Evolutionary conservation across 2,329 filamentous ascomycete species (phyloP), one percentile per base, ranked within the genome.

Genomic region (Paramyrothecium sp.): DNA sequence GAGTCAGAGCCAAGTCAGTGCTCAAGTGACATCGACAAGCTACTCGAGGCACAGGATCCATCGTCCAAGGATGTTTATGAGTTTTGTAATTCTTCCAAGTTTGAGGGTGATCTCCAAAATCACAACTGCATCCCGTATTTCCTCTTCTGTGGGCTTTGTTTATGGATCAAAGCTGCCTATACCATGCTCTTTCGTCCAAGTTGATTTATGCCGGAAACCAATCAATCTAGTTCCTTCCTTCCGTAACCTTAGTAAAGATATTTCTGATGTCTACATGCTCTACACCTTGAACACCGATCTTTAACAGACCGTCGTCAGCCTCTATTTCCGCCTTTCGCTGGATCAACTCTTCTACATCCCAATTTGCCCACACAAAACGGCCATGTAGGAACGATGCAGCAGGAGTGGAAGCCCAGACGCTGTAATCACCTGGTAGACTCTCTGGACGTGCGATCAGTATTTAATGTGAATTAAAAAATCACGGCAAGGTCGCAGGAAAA

Each of bases 311-410:
- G 10, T 48, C 44, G 44, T 48, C 44, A 48, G 44, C 44, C 20
- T 48, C 44, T 48, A 48, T 48, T 48, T 48, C 44, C 44, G 44
- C 44, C 44, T 48, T 48, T 48, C 44, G 44, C 44, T 48, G 44
- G 10, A 48, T 48, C 44, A 48, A 48, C 44, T 48, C 44, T 48
- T 48, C 44, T 21, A 48, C 44, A 48, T 48, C 44, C 44, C 44
- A 48, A 21, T 48, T 48, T 48, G 44, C n/a, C 44, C 44, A 48
- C 44, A 48, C 44, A 48, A 48, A 48, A 48, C 44, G 44, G 44
- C 44, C 44, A 48, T 48, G 44, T 17, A 48, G 44, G 20, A 48
- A 48, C 44, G 44, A 48, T 48, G 44, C 44, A 48, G 44, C 44
- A 48, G 44, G 44, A 7, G 44, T 48, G 44, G 44, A 48, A 48